These are phyloP conservation scores for Lactarius deliciosus DNA, from an alignment of 768 basidiomycete species.

Conservation along the genomic window DNA sequence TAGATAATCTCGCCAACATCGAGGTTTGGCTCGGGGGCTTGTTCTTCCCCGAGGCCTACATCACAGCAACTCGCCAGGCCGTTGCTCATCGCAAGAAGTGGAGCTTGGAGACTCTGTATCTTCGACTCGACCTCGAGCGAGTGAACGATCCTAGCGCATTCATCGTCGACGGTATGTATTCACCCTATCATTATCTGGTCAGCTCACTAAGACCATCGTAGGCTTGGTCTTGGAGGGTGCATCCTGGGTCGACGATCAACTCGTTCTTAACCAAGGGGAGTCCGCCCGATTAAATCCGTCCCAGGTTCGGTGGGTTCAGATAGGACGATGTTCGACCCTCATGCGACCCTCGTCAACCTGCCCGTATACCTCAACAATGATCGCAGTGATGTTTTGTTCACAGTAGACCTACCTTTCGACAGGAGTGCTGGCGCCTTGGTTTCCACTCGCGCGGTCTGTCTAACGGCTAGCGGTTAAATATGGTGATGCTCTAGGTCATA, in stretches of 20 bases:
- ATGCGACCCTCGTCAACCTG: slow-evolving; percentile 60
- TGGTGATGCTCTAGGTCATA: neutral
- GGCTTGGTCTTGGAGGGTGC: slow-evolving; percentile 90
- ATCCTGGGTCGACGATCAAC: slow-evolving; percentile 62
- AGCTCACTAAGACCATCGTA: slow-evolving; percentile 36
- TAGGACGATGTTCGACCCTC: slow-evolving; percentile 43
- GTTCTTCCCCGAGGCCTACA: slow-evolving; percentile 95
- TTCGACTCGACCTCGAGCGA: slow-evolving; percentile 79
- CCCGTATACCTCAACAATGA: slow-evolving; percentile 93
- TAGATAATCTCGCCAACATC: slow-evolving; percentile 63
- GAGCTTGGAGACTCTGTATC: slow-evolving; percentile 85
- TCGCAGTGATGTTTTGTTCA: slow-evolving; percentile 88
- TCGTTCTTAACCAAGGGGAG: slow-evolving; percentile 84
- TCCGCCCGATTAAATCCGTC: slow-evolving; percentile 76
- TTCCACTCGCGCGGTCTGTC: slow-evolving; percentile 85
- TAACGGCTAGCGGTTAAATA: slow-evolving; percentile 55
- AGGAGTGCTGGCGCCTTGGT: slow-evolving; percentile 64
- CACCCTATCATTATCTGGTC: slow-evolving; percentile 11
- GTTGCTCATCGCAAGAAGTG: slow-evolving; percentile 90
- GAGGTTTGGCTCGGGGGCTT: slow-evolving; percentile 92
- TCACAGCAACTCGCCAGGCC: slow-evolving; percentile 95
- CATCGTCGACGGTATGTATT: slow-evolving; percentile 76
- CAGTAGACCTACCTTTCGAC: slow-evolving; percentile 80
- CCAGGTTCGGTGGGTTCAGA: slow-evolving; percentile 84
- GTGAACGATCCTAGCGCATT: slow-evolving; percentile 79